Evolutionary conservation across 2,329 filamentous ascomycete species (phyloP), one percentile per base, ranked within the genome.

Genomic region (Aspergillus hiratsukae): DNA sequence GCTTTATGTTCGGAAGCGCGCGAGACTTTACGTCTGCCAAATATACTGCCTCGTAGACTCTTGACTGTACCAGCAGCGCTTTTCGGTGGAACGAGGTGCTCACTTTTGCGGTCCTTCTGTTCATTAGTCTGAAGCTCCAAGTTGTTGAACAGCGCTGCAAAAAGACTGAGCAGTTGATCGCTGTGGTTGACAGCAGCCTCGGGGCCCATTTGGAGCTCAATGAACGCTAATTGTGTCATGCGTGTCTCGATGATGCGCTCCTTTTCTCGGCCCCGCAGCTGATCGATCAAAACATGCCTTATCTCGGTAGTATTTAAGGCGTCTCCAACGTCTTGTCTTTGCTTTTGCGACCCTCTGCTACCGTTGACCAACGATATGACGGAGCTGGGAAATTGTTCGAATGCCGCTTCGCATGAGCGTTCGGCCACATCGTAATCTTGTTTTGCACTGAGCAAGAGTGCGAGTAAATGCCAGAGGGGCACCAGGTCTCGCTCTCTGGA

Each of bases 161-260:
- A 99, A 0, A 97, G 78, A 17, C 85, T 85, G 21, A 99, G 77
- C 41, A 99, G 80, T 72, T 97, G 91, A 61, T 90, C 86, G 69
- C 89, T 92, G 58, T 89, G 87, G 69, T 96, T 96, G 51, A 97
- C 90, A 19, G 94, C 93, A 55, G 87, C 84, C 56, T 90, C 87
- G 0, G 91, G 86, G 1, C 91, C 91, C 69, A 97, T 91, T 3
- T 90, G 77, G 17, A 94, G 77, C 73, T 97, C 93, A 3, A 94
- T 75, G 21, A 99, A 81, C 3, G 89, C 83, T 58, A 99, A 79
- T 67, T 97, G 92, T 10, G 93, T 97, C 84, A 97, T 96, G 72
- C 96, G 96, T 59, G 97, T 86, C 72, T 97, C 90, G n/a, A 99
- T 76, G 45, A 99, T 87, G 50, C 85, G 84, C 71, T 92, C 90